phyloP scores from a whole-genome alignment of 345 rosid species.

The Brassica nigra region DNA sequence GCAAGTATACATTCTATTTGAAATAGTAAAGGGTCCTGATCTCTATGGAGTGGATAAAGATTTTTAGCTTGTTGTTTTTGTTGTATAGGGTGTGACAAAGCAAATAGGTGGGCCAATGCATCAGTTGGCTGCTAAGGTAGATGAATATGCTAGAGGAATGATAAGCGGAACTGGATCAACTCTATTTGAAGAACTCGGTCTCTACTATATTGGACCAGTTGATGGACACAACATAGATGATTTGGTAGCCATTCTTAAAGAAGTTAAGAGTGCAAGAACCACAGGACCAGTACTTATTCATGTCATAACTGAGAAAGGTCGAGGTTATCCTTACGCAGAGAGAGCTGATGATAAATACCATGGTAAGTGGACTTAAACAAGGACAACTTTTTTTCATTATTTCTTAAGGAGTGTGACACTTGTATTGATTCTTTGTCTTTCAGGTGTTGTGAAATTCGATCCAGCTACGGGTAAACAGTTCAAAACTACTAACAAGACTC shows the following conservation, averaged over 20 bases:
- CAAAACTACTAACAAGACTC: slow-evolving; percentile 63
- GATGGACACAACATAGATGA: slow-evolving; percentile 96
- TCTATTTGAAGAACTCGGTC: slow-evolving; percentile 93
- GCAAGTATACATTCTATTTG: slow-evolving; percentile 39
- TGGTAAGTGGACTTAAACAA: slow-evolving; percentile 44
- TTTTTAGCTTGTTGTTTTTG: background rate
- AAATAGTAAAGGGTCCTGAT: background rate
- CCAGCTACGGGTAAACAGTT: slow-evolving; percentile 96
- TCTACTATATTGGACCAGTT: slow-evolving; percentile 95
- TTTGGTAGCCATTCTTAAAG: slow-evolving; percentile 77
- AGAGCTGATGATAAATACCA: slow-evolving; percentile 96
- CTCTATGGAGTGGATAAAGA: background rate
- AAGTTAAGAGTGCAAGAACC: slow-evolving; percentile 90
- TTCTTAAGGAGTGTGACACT: background rate
- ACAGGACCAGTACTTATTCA: slow-evolving; percentile 94
- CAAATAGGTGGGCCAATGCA: slow-evolving; percentile 94
- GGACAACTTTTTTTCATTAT: slow-evolving; percentile 2
- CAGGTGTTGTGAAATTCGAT: slow-evolving; percentile 92
- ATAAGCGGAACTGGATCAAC: slow-evolving; percentile 96
- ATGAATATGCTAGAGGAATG: slow-evolving; percentile 99
- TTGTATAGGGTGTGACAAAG: slow-evolving; percentile 84
- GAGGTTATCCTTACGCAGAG: slow-evolving; percentile 98
- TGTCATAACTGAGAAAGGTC: slow-evolving; percentile 98
- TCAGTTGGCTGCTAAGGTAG: slow-evolving; percentile 92
- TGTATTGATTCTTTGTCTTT: slow-evolving; percentile 31